Evolutionary conservation across 2,329 filamentous ascomycete genomes (phyloP).

Genomic region (Hymenoscyphus scutula): DNA sequence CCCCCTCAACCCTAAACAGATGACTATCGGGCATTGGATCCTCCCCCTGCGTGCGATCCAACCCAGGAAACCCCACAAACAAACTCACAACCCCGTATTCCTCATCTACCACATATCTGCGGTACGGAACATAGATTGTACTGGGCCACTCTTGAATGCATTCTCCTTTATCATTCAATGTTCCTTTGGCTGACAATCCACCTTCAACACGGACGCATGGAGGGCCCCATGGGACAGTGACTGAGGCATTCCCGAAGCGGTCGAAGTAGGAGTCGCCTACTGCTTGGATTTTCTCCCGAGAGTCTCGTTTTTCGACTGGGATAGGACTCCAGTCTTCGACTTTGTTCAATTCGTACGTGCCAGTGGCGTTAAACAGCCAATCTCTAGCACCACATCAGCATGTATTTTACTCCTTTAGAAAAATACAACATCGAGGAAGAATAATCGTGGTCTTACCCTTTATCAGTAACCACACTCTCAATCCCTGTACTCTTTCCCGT

Average conservation of each 20-base stretch:
- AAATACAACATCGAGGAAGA: not conserved
- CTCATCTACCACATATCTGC: slow-evolving; percentile 15
- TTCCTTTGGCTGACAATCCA: slow-evolving; percentile 7
- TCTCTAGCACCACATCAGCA: slow-evolving; percentile 3
- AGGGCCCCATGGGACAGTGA: slow-evolving; percentile 13
- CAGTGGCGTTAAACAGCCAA: slow-evolving; percentile 20
- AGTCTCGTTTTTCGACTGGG: slow-evolving; percentile 11
- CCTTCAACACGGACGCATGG: slow-evolving; percentile 16
- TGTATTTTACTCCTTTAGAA: not conserved
- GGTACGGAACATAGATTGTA: slow-evolving; percentile 8
- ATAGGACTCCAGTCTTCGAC: slow-evolving; percentile 18
- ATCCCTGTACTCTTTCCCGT: slow-evolving; percentile 9
- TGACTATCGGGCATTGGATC: slow-evolving; percentile 17
- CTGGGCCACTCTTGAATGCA: slow-evolving; percentile 12
- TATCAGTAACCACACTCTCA: slow-evolving; percentile 12
- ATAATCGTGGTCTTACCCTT: no score
- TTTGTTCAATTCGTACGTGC: slow-evolving; percentile 9
- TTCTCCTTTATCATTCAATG: not conserved
- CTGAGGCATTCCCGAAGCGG: slow-evolving; percentile 11
- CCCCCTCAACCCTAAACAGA: slow-evolving; percentile 16
- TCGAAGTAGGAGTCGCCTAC: slow-evolving; percentile 21
- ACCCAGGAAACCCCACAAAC: slow-evolving; percentile 14
- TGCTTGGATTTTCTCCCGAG: slow-evolving; percentile 14
- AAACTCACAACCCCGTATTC: slow-evolving; percentile 13
- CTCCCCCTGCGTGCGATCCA: slow-evolving; percentile 10